Evolutionary conservation across 192 early-diverging fungal genomes (phyloP), one percentile per base, ranked within the genome.

Genomic region (Coemansia sp.): DNA sequence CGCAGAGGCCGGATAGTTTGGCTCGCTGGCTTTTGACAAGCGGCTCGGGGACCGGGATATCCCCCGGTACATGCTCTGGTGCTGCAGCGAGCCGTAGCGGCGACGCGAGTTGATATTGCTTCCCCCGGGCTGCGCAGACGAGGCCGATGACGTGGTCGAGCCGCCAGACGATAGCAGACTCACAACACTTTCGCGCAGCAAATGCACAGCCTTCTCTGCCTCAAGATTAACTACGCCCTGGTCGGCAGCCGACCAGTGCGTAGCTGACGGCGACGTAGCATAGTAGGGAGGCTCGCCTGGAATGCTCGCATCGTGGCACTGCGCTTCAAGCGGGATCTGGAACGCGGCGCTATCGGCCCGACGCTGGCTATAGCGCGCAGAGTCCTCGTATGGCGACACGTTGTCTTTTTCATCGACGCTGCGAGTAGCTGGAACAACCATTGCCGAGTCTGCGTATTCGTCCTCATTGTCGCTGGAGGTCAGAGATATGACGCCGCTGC

Each of bases 401-500:
- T 26, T 25, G 22, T 22, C 25, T n/a, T 50, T 50, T 29, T 39
- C 22, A 8, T 34, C 18, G 17, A 5, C 42, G 10, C 21, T 30
- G 39, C 35, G 30, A 22, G 35, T 51, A 31, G 21, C 23, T 9
- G 45, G 26, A 18, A 49, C 43, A 23, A 21, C 46, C 17, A 54
- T 25, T 22, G 46, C 53, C 8, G 45, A 54, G 17, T 63, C 60
- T 3, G 26, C 18, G 13, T n/a, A 38, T 15, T 67, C 70, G 8
- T 75, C 71, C 45, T 75, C 71, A 19, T 55, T 49, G 53, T 75
- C 71, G 52, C 64, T 75, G 21, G 65, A 63, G 33, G 71, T 75
- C 41, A 75, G 60, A 39, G 71, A 75, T 19, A 75, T 75, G 29
- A 75, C 71, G 31, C 71, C 71, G 53, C 71, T 75, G 56, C 71